phyloP scores from a whole-genome alignment of 768 basidiomycete genomes.

The Mycena amicta region DNA sequence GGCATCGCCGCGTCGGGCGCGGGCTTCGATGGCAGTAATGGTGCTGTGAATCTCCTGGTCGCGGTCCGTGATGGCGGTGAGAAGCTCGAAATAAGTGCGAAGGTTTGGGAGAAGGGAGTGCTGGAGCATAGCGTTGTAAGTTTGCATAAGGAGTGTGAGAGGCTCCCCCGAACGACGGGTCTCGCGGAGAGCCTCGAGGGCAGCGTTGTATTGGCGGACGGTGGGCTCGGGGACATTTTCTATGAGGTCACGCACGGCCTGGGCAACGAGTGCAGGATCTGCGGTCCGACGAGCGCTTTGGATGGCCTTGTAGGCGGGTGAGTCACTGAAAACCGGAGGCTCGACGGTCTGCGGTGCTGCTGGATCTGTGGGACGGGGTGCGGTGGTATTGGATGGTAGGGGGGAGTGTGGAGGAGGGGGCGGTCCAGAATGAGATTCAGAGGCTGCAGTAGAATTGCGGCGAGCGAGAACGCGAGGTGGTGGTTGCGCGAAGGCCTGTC shows the following conservation, averaged over 20 bases:
- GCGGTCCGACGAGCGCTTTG: conserved; percentile 27
- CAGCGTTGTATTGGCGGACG: conserved; percentile 62
- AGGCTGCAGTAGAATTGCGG: neutral
- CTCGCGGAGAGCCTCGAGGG: conserved; percentile 53
- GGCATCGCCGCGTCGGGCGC: conserved; percentile 30
- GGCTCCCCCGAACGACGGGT: conserved; percentile 54
- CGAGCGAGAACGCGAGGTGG: no score
- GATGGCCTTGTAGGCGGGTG: conserved; percentile 27
- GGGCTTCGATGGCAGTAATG: conserved; percentile 45
- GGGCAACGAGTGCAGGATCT: conserved; percentile 31
- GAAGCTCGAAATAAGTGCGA: conserved; percentile 62
- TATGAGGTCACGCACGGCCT: conserved; percentile 41
- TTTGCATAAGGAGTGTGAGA: conserved; percentile 57
- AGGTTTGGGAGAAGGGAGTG: conserved; percentile 62
- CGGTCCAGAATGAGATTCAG: neutral
- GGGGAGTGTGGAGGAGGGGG: conserved; percentile 22
- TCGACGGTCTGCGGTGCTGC: conserved; percentile 30
- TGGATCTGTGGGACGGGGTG: conserved; percentile 22
- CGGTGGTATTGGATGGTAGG: conserved; percentile 8
- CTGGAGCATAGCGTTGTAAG: conserved; percentile 74
- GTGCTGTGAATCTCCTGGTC: conserved; percentile 63
- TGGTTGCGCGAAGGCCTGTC: conserved; percentile 58
- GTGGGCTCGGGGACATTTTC: conserved; percentile 34
- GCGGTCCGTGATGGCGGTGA: conserved; percentile 64
- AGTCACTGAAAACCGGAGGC: conserved; percentile 5